Evolutionary conservation across 306 rosid genomes (phyloP).

Genomic region (Citrullus mucosospermus): DNA sequence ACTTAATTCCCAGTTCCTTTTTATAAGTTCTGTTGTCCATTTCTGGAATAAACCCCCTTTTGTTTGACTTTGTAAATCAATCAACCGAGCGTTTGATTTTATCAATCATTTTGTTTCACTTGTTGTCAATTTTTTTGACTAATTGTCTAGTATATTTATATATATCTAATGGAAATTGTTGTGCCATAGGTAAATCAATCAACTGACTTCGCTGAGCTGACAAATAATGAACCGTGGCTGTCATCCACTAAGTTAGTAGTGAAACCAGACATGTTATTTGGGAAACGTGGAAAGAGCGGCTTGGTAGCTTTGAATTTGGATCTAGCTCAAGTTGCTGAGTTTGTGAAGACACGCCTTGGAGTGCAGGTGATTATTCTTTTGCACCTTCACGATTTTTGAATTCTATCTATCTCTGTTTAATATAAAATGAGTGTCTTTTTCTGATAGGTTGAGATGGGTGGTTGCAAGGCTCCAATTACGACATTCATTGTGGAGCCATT

Average conservation of each 20-base stretch:
- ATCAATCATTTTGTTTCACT: neutral
- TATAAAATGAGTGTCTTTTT: constrained; percentile 11
- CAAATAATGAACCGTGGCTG: constrained; percentile 54
- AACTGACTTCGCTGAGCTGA: constrained; percentile 53
- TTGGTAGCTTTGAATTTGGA: constrained; percentile 62
- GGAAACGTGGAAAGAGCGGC: constrained; percentile 89
- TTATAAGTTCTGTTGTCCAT: neutral
- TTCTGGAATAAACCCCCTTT: neutral
- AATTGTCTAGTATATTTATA: neutral
- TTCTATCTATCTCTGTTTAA: constrained; percentile 9
- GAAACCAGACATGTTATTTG: constrained; percentile 78
- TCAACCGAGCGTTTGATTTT: neutral
- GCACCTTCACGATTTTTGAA: neutral
- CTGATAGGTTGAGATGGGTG: constrained; percentile 74
- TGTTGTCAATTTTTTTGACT: neutral
- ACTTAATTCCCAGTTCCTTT: neutral
- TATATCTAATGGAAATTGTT: neutral
- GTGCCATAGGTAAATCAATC: constrained; percentile 36
- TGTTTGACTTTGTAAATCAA: neutral
- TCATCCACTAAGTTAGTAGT: constrained; percentile 59
- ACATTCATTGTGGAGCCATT: constrained; percentile 81
- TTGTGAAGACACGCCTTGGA: constrained; percentile 61
- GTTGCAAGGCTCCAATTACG: constrained; percentile 79
- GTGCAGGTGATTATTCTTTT: constrained; percentile 33
- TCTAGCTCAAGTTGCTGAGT: constrained; percentile 62